Percentiles rank a stretch among this genome's conserved stretches.
Conservation (phyloP, 1,284 basidiomycete species). For the Pascua guehoae region DNA sequence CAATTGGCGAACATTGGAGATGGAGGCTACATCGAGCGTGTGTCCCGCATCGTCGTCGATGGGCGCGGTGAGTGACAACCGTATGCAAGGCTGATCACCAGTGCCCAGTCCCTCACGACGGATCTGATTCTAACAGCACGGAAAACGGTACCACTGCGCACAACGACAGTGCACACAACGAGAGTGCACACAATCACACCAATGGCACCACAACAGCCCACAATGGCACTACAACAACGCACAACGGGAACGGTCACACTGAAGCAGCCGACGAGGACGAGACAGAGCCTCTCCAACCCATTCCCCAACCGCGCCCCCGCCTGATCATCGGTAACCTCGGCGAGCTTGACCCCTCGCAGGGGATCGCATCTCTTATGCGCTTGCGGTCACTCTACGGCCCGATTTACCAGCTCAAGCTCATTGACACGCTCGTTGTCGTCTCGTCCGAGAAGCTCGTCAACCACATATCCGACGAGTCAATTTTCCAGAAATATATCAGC, state of each 20-base stretch:
- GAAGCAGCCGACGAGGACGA: neutral
- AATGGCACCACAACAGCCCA: too few relatives aligned
- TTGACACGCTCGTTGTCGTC: slow-evolving; percentile 34
- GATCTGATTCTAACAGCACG: too few relatives aligned
- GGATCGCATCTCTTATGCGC: slow-evolving; percentile 44
- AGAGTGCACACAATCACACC: too few relatives aligned
- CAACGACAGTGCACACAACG: too few relatives aligned
- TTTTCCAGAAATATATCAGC: slow-evolving; percentile 52
- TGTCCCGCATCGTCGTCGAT: too few relatives aligned
- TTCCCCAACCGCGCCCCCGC: slow-evolving; percentile 14
- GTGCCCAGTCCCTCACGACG: too few relatives aligned
- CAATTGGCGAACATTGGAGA: too few relatives aligned
- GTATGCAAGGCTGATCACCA: too few relatives aligned
- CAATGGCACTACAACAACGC: too few relatives aligned
- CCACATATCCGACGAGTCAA: slow-evolving; percentile 54
- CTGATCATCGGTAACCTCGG: slow-evolving; percentile 47
- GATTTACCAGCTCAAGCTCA: slow-evolving; percentile 14
- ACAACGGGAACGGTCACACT: neutral
- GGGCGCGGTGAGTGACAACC: too few relatives aligned
- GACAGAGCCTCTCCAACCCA: neutral
- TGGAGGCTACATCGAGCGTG: too few relatives aligned
- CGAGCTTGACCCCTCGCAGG: slow-evolving; percentile 17
- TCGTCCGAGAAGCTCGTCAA: slow-evolving; percentile 51
- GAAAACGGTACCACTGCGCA: too few relatives aligned
- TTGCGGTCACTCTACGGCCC: slow-evolving; percentile 31